phyloP scores from a whole-genome alignment of 345 rosid species.

The Cardamine resedifolia region DNA sequence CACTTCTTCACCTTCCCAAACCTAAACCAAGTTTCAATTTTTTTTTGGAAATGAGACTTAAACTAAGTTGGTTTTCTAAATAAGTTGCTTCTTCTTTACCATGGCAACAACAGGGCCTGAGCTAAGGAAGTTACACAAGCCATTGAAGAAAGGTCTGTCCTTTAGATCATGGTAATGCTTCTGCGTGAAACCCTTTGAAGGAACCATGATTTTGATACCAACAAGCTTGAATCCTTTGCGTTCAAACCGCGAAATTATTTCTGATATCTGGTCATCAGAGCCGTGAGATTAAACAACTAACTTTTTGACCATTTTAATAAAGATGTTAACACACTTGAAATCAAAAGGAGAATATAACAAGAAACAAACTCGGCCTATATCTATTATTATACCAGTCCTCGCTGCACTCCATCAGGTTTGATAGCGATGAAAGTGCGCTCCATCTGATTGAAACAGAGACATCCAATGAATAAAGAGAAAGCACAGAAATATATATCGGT shows the following conservation, averaged over 20 bases:
- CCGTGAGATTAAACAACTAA: neutral
- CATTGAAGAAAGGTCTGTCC: constrained; percentile 84
- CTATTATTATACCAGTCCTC: constrained; percentile 82
- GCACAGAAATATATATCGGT: neutral
- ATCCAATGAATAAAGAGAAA: neutral
- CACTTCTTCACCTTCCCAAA: constrained; percentile 98
- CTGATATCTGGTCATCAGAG: constrained; percentile 55
- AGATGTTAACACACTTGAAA: neutral
- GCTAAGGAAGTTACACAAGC: constrained; percentile 89
- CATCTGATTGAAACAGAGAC: constrained; percentile 43
- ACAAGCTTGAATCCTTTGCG: constrained; percentile 96
- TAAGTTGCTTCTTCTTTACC: constrained; percentile 47
- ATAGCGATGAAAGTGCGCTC: constrained; percentile 97
- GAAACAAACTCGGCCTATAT: neutral
- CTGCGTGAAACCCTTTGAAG: constrained; percentile 76
- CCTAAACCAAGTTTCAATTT: constrained; percentile 42
- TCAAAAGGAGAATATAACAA: neutral
- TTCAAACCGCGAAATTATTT: constrained; percentile 82
- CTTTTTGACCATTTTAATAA: neutral
- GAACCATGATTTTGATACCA: constrained; percentile 67
- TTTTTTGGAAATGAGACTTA: neutral
- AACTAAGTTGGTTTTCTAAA: neutral
- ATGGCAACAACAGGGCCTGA: constrained; percentile 92
- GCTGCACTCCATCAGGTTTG: constrained; percentile 98
- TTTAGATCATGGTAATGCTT: constrained; percentile 79